Evolutionary conservation across 345 rosid genomes (phyloP), one percentile per base, ranked within the genome.

Genomic region (Iberis pinnata): DNA sequence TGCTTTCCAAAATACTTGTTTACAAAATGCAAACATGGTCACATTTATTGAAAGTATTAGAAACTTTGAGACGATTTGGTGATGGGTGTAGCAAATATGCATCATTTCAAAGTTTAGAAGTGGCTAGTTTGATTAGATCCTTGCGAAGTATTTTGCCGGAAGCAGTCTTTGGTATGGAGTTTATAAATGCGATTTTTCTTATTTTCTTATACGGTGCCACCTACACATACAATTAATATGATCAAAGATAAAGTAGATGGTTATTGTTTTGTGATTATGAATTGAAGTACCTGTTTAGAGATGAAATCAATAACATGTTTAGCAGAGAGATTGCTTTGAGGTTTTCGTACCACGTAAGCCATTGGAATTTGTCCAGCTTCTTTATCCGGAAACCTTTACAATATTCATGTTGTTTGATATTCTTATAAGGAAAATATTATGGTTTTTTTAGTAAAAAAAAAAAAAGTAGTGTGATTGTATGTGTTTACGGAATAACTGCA

Each of bases 91-190:
- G n/a, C n/a, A n/a, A n/a, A n/a, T n/a, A n/a, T n/a, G n/a, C n/a
- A n/a, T n/a, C n/a, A n/a, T 29, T 40, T 80, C 69, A 89, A 4
- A 89, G 77, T 64, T 80, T 89, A 48, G 95, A 86, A 53, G 78
- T 73, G 9, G 95, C 94, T 2, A 80, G 72, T 77, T 76, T 79
- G 38, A 86, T 83, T 36, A 89, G 77, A 65, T 89, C 95, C 63
- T 80, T 89, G 59, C 97, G 74, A 9, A 86, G 88, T 43, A 76
- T 81, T 70, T 89, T 89, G 44, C 95, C 97, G 0, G 95, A 83
- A 7, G 81, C 77, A 62, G 77, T 86, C 68, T 80, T 89, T 5
- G 94, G 97, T 17, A 89, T 65, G 17, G 84, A 74, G 38, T 62
- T 66, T 8, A 62, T 62, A 25, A 62, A 62, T n/a, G 53, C 45